Conservation (phyloP, 2,329 filamentous ascomycete species). For the Colletotrichum karsti region DNA sequence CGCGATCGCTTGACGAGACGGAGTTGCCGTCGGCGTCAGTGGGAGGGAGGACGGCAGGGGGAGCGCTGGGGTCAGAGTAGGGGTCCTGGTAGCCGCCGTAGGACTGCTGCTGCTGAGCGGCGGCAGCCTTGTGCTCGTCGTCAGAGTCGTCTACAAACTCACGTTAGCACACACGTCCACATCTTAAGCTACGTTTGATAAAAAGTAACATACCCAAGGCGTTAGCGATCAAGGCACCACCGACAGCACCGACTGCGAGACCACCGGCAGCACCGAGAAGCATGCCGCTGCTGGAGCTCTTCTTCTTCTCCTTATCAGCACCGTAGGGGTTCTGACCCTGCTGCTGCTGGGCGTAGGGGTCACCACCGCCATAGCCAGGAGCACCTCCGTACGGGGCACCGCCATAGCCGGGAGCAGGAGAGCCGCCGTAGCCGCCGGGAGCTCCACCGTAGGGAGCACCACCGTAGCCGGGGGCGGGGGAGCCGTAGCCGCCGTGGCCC, state of each 20-base stretch:
- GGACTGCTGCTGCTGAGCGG: slow-evolving; percentile 22
- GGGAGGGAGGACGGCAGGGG: slow-evolving; percentile 45
- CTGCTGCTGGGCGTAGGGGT: slow-evolving; percentile 31
- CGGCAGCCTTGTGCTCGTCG: slow-evolving; percentile 26
- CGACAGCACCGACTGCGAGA: slow-evolving; percentile 64
- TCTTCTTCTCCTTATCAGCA: slow-evolving; percentile 45
- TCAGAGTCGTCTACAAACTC: slow-evolving; percentile 25
- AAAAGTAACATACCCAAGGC: slow-evolving; percentile 55
- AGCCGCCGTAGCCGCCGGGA: slow-evolving; percentile 10
- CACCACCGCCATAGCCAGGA: slow-evolving; percentile 11
- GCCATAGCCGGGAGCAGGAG: slow-evolving; percentile 15
- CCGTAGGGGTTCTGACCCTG: slow-evolving; percentile 22
- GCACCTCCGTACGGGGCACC: slow-evolving; percentile 21
- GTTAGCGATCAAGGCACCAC: slow-evolving; percentile 66
- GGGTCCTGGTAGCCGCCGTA: slow-evolving; percentile 29
- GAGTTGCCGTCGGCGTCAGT: slow-evolving; percentile 51
- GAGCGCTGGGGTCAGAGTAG: slow-evolving; percentile 32
- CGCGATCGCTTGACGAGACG: slow-evolving; percentile 51
- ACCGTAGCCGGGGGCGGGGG: slow-evolving; percentile 24
- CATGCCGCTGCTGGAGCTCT: slow-evolving; percentile 60
- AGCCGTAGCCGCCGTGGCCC: slow-evolving; percentile 21
- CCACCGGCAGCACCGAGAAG: slow-evolving; percentile 68
- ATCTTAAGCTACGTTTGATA: not conserved
- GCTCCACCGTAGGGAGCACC: slow-evolving; percentile 18
- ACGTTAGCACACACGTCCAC: not conserved